Conservation (phyloP, 2,329 filamentous ascomycete genomes). For the Ilyonectria destructans region DNA sequence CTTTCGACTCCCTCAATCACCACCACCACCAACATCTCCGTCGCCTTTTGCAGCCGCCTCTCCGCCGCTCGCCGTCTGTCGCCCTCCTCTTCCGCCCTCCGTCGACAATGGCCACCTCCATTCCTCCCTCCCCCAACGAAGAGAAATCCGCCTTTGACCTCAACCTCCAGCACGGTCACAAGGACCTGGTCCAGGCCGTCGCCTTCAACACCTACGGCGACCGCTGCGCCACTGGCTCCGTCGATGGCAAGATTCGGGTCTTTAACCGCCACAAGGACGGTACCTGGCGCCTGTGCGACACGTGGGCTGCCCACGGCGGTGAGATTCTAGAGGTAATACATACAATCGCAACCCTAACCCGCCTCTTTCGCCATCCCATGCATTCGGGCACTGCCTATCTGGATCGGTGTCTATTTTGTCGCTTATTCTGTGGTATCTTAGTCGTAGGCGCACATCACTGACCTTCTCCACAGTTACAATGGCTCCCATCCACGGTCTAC, state of each 20-base stretch:
- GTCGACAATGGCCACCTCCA: slow-evolving; percentile 50
- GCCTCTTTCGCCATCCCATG: slow-evolving; percentile 1
- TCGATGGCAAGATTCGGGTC: slow-evolving; percentile 93
- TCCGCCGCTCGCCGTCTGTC: background rate
- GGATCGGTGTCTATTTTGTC: slow-evolving; percentile 12
- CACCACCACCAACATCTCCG: background rate
- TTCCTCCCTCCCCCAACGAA: slow-evolving; percentile 58
- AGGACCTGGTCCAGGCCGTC: slow-evolving; percentile 86
- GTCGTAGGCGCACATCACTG: slow-evolving; percentile 37
- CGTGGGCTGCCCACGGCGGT: slow-evolving; percentile 90
- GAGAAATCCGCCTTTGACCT: slow-evolving; percentile 68
- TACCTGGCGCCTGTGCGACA: slow-evolving; percentile 86
- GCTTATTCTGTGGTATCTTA: slow-evolving; percentile 27
- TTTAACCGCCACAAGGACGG: slow-evolving; percentile 88
- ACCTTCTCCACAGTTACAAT: slow-evolving; percentile 78
- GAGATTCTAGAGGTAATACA: slow-evolving; percentile 86
- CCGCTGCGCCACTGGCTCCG: slow-evolving; percentile 90
- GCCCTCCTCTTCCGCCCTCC: background rate
- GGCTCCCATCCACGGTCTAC: slow-evolving; percentile 92
- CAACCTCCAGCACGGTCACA: slow-evolving; percentile 82
- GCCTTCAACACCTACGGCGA: slow-evolving; percentile 95
- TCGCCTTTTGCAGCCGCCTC: background rate
- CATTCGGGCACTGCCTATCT: background rate
- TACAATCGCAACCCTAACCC: slow-evolving; percentile 40
- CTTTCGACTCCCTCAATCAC: background rate